Base-by-base conservation (phyloP, 2,329 filamentous ascomycete species). In the Neofusicoccum cordaticola region DNA sequence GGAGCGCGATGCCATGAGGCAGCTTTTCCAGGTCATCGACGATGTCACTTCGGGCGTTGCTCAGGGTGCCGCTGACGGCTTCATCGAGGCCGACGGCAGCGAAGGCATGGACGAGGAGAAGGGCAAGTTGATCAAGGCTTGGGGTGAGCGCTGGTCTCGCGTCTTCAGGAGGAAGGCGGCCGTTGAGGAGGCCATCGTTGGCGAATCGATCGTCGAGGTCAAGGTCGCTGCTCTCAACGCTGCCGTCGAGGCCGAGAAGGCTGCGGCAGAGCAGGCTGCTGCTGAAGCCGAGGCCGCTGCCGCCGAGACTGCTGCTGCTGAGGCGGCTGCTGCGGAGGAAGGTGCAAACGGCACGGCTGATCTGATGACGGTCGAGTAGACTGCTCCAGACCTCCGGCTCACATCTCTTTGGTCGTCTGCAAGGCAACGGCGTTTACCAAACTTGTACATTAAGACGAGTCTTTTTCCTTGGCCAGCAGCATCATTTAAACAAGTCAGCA, bases 61-160 rank as follows among this genome's bases (percentile, higher is more conserved):
- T 0, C 81, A 82, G 5, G 91, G 90, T 9, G 87, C 83, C 68
- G 90, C 91, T 71, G 92, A 96, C 70, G 86, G 88, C 71, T 83
- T 90, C 75, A 88, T 94, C 73, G 91, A 96, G 78, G 87, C 83
- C 39, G 87, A 89, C 66, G 86, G 83, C 13, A 82, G 79, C 63
- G 73, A 72, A 31, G 70, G 69, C 37, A 62, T 78, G 19, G 71
- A 77, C 64, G 68, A 78, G 66, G 74, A 78, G 71, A 80, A 80
- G 35, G 84, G 84, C 41, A 84, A 84, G 66, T 81, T 93, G 68
- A 85, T 96, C 65, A 85, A 85, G 67, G 84, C 86, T 58, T 98
- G 95, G 95, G 93, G 90, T 0, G 85, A 87, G 73, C 86, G 93
- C 53, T 99, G 95, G 95, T 81, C 92, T 67, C 85, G 92, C 37